Evolutionary conservation across 108 stramenopile genomes (phyloP).

Genomic region (Cyclotella distinguenda): DNA sequence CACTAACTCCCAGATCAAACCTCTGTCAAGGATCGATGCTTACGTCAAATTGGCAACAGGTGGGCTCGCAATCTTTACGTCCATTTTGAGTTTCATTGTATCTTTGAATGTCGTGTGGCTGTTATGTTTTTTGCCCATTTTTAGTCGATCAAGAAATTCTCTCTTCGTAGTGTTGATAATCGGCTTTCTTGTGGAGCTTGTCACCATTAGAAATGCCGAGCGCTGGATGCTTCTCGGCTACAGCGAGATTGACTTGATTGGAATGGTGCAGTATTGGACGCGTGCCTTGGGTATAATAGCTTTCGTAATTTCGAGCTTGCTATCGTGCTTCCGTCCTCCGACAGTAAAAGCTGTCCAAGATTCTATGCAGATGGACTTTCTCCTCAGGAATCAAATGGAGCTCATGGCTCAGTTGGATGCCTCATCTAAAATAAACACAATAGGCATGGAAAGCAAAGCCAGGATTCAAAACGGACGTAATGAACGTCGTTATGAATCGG

Average conservation of each 20-base stretch:
- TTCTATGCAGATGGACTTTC: slow-evolving; percentile 19
- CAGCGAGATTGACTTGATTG: slow-evolving; percentile 3
- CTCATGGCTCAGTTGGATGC: slow-evolving; percentile 23
- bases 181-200: slow-evolving; percentile 25
- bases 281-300: slow-evolving; percentile 6
- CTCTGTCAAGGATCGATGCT: slow-evolving; percentile 33
- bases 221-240: background rate
- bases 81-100: slow-evolving; percentile 30
- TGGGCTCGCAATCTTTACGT: slow-evolving; percentile 33
- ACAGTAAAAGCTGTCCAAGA: background rate
- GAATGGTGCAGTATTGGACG: slow-evolving; percentile 16
- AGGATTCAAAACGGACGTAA: background rate
- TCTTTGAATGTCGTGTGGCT: slow-evolving; percentile 39
- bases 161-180: slow-evolving; percentile 25
- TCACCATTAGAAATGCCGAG: background rate
- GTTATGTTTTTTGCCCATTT: slow-evolving; percentile 11
- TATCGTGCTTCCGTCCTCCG: slow-evolving; percentile 18
- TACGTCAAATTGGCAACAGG: slow-evolving; percentile 31
- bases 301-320: background rate
- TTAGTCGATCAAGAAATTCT: slow-evolving; percentile 18
- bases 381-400: slow-evolving; percentile 27
- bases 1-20: slow-evolving; percentile 32
- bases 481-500: background rate
- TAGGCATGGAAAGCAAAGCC: slow-evolving; percentile 2
- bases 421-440: background rate